phyloP scores from a whole-genome alignment of 495 filamentous ascomycete species.

The Hypoxylon perforatum region DNA sequence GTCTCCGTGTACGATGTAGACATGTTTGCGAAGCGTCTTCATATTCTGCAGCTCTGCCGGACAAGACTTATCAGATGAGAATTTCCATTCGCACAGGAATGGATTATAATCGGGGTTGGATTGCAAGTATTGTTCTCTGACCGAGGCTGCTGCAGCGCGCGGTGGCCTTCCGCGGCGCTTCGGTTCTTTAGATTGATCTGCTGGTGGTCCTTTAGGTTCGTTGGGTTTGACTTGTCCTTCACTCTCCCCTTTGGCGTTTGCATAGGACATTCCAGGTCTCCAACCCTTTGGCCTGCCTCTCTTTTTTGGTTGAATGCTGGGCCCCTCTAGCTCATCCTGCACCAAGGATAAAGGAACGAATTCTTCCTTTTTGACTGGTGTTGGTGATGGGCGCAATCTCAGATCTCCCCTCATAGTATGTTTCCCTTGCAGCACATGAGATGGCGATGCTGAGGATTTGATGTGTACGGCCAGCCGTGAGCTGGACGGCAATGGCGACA shows the following conservation, averaged over 20 bases:
- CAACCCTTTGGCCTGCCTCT: constrained; percentile 45
- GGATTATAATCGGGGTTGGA: constrained; percentile 36
- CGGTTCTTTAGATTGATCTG: constrained; percentile 16
- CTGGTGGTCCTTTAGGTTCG: constrained; percentile 5
- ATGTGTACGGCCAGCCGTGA: constrained; percentile 43
- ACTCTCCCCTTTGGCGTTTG: constrained; percentile 17
- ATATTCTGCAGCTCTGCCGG: constrained; percentile 79
- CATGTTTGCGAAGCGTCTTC: constrained; percentile 73
- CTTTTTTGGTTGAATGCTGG: constrained; percentile 33
- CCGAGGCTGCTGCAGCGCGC: constrained; percentile 21
- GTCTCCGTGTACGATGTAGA: constrained; percentile 65
- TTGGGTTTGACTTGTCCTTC: constrained; percentile 5
- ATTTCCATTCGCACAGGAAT: constrained; percentile 56
- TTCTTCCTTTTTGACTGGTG: not conserved
- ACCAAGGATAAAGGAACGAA: constrained; percentile 1
- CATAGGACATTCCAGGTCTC: constrained; percentile 32
- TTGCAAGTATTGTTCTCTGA: constrained; percentile 39
- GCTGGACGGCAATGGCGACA: constrained; percentile 14
- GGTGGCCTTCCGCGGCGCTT: constrained; percentile 44
- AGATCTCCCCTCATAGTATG: not conserved
- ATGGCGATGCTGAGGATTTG: constrained; percentile 32
- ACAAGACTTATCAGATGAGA: constrained; percentile 53
- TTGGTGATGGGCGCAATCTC: constrained; percentile 4
- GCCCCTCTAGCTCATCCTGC: not conserved
- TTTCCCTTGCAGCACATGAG: constrained; percentile 5